Evolutionary conservation across 2,329 filamentous ascomycete species (phyloP).

Genomic region (Fusarium devonianum): DNA sequence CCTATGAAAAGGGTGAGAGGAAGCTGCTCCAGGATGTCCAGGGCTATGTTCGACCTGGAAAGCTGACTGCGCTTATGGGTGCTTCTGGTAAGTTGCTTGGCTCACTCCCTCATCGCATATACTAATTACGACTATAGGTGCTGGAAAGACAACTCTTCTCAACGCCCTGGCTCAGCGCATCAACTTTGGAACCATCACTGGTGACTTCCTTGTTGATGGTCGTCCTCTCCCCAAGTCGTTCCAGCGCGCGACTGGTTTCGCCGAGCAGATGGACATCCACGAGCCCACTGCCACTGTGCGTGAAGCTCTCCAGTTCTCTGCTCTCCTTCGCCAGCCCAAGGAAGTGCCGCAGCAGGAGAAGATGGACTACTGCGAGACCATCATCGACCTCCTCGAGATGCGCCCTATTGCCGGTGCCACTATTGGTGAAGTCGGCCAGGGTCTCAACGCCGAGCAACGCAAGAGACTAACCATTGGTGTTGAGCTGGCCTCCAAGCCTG

Average conservation of each 20-base stretch:
- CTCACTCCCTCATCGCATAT: not conserved
- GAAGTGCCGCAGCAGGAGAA: conserved; percentile 67
- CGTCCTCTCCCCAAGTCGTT: conserved; percentile 75
- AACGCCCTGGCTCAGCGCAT: conserved; percentile 78
- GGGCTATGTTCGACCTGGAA: conserved; percentile 85
- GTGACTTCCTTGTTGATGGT: conserved; percentile 82
- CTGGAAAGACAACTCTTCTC: conserved; percentile 77
- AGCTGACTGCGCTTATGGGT: conserved; percentile 80
- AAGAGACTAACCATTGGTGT: conserved; percentile 65
- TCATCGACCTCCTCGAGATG: conserved; percentile 75
- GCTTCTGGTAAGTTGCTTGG: conserved; percentile 49
- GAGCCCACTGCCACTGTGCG: conserved; percentile 71
- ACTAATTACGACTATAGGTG: conserved; percentile 35
- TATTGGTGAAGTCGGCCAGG: conserved; percentile 65
- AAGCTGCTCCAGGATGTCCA: conserved; percentile 78
- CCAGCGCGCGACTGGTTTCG: conserved; percentile 78
- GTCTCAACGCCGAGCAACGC: conserved; percentile 66
- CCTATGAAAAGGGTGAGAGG: conserved; percentile 67
- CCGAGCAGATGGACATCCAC: conserved; percentile 72
- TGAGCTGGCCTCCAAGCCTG: conserved; percentile 64
- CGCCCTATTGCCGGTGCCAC: conserved; percentile 70
- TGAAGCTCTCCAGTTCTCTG: conserved; percentile 71
- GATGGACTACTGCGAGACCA: conserved; percentile 71
- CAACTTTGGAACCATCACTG: conserved; percentile 77
- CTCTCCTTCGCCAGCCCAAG: conserved; percentile 66